These are phyloP conservation scores for Fraxinus quadrangulata DNA, from an alignment of 257 asterid species.

Conservation along the genomic window DNA sequence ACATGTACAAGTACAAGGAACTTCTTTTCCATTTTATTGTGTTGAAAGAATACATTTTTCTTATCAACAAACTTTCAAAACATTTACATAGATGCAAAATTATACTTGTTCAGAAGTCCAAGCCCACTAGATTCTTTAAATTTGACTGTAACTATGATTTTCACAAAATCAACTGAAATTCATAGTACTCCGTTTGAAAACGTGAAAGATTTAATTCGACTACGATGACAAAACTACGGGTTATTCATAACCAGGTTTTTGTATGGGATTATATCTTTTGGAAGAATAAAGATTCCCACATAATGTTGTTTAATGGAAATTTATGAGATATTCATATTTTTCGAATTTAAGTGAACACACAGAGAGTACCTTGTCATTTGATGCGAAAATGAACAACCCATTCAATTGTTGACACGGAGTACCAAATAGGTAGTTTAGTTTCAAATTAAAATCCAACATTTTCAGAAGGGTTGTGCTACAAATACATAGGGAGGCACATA, in stretches of 20 bases:
- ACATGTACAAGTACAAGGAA: neutral
- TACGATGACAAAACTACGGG: neutral
- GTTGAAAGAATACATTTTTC: neutral
- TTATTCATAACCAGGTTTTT: neutral
- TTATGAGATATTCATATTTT: neutral
- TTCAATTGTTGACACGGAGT: neutral
- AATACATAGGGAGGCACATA: no score
- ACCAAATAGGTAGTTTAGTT: neutral
- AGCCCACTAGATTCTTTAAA: neutral
- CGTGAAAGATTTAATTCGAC: neutral
- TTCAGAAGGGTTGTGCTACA: no score
- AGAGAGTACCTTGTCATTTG: neutral
- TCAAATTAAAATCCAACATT: conserved; percentile 5
- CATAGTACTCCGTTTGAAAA: neutral
- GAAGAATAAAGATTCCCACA: neutral
- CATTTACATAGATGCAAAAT: neutral
- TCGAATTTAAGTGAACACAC: neutral
- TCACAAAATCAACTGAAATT: neutral
- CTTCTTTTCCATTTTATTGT: neutral
- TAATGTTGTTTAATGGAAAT: neutral
- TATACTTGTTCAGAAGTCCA: neutral
- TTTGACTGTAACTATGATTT: neutral
- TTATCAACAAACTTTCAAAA: neutral
- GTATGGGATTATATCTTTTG: neutral
- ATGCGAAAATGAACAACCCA: neutral